Conservation (phyloP, 331 rosid genomes). For the Erythrophleum ivorense region DNA sequence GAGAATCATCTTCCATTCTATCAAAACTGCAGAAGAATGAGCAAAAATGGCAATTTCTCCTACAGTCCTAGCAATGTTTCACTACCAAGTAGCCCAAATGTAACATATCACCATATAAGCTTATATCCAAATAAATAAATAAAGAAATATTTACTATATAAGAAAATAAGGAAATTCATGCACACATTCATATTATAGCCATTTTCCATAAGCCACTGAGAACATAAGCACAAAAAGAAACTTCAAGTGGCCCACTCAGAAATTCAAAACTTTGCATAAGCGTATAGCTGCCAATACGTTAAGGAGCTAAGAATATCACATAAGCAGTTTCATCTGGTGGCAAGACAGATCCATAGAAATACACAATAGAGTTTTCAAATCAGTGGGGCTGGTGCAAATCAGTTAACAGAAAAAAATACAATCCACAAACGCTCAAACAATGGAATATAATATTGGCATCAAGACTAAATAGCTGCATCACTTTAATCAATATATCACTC, state of each 20-base stretch:
- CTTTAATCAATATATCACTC: neutral
- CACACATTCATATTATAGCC: neutral
- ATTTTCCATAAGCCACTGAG: constrained; percentile 5
- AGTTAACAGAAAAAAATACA: neutral
- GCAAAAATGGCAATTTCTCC: constrained; percentile 27
- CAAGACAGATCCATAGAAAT: neutral
- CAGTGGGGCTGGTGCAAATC: neutral
- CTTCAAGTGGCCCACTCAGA: neutral
- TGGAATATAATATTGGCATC: neutral
- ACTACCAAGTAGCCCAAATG: constrained; percentile 21
- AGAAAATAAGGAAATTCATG: neutral
- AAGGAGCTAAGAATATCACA: neutral
- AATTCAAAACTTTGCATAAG: constrained; percentile 15
- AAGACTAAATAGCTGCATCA: constrained; percentile 12
- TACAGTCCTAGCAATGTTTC: constrained; percentile 12
- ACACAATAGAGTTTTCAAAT: neutral
- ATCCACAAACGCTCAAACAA: neutral
- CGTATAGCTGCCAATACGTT: neutral
- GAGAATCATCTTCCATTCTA: constrained; percentile 31
- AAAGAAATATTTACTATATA: constrained; percentile 1
- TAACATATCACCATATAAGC: constrained; percentile 14
- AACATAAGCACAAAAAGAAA: neutral
- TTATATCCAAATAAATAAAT: neutral
- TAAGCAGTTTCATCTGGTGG: neutral
- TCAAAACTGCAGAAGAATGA: constrained; percentile 33